Base-by-base conservation (phyloP, 768 basidiomycete species). In the Lactarius vividus region DNA sequence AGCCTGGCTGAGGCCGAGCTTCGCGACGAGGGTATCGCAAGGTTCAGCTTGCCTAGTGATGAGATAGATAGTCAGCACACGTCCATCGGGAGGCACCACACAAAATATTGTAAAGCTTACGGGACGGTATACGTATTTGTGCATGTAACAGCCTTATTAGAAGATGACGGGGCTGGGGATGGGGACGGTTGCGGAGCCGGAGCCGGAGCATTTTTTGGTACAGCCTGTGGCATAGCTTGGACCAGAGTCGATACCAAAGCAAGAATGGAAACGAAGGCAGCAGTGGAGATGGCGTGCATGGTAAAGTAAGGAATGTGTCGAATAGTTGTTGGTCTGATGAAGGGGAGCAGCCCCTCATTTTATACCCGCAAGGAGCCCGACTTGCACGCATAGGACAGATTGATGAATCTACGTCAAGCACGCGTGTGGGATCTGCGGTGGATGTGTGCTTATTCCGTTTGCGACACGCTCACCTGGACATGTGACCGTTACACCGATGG, bases 281-380 rank as follows among this genome's bases (percentile, higher is more conserved):
- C n/a, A 52, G 59, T 33, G 44, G 46, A 52, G 37, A 57, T 18
- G 39, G 26, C 28, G 35, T 56, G 28, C 65, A 66, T 66, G 56
- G 8, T 62, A 20, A 35, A 7, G 46, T 15, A 15, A 29, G 49
- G 0, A 1, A 7, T 60, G 20, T 4, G 42, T 49, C 28, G 6
- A 15, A 20, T 15, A 10, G 53, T 15, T 55, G 18, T 29, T 20
- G 15, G 9, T n/a, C 15, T 10, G 13, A 10, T n/a, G 35, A 20
- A 13, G 49, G 13, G 16, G 29, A 10, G n/a, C 4, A 49, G 23
- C 53, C 29, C 20, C 18, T 9, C 13, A 1, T 46, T 56, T 59
- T 60, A 65, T 46, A 55, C n/a, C 64, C 42, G 42, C 42, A 15
- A 3, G 8, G 9, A 26, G n/a, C n/a, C 46, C n/a, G 10, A 10